These are phyloP conservation scores for Zoysia pacifica DNA, from an alignment of 176 grass and related monocot genomes.

Conservation along the genomic window DNA sequence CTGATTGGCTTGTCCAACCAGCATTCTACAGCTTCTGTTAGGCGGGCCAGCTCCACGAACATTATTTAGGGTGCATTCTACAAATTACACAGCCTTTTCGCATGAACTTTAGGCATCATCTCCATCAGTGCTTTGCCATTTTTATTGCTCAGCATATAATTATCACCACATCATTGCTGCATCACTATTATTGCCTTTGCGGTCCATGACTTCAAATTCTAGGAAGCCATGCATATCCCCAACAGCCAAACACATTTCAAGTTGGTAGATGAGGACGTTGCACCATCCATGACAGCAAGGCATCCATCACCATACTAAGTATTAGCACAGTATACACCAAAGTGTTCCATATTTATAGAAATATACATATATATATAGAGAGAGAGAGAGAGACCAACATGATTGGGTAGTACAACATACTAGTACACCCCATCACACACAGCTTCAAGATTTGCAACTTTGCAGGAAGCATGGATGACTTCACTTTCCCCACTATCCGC, in stretches of 20 bases:
- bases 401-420: background rate
- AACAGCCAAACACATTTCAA: constrained; percentile 37
- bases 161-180: constrained; percentile 33
- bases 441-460: constrained; percentile 18
- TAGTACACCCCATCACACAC: background rate
- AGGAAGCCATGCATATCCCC: constrained; percentile 14
- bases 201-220: background rate
- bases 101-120: constrained; percentile 6
- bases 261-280: constrained; percentile 43
- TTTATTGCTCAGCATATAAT: constrained; percentile 6
- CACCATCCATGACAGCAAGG: constrained; percentile 31
- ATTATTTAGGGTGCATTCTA: constrained; percentile 31
- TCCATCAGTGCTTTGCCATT: background rate
- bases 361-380: background rate
- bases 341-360: background rate
- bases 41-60: constrained; percentile 19
- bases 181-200: constrained; percentile 16
- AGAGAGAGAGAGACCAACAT: background rate
- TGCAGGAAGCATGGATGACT: constrained; percentile 64
- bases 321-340: background rate
- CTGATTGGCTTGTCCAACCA: constrained; percentile 46
- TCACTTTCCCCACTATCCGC: constrained; percentile 67
- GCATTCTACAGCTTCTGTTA: constrained; percentile 42
- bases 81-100: constrained; percentile 1
- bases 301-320: background rate